phyloP scores from a whole-genome alignment of 2,329 filamentous ascomycete species.

The Rhynchosporium agropyri region DNA sequence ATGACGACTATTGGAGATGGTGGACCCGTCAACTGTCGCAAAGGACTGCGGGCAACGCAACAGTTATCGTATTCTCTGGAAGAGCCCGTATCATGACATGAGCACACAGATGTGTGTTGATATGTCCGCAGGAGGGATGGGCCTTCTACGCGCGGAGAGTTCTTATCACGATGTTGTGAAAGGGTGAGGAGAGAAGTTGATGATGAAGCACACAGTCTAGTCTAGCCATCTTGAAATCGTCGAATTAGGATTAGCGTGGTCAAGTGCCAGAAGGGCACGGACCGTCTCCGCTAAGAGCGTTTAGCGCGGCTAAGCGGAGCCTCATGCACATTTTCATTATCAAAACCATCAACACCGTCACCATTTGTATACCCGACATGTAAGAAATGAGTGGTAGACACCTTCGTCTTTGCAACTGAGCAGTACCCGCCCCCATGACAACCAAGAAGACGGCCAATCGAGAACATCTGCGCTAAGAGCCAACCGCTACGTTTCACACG shows the following conservation, averaged over 20 bases:
- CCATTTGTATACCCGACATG: no score
- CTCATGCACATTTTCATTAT: background rate
- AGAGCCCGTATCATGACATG: slow-evolving; percentile 1
- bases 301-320: background rate
- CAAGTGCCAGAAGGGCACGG: background rate
- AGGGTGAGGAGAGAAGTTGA: slow-evolving; percentile 7
- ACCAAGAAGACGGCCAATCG: no score
- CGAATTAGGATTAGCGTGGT: background rate
- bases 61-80: background rate
- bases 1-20: slow-evolving; percentile 4
- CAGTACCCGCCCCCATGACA: no score
- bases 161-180: background rate
- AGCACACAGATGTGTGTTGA: background rate
- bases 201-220: slow-evolving; percentile 1
- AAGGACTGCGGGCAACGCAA: slow-evolving; percentile 9
- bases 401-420: no score
- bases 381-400: no score
- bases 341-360: no score
- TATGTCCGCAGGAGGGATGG: background rate
- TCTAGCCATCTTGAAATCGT: slow-evolving; percentile 8
- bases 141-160: background rate
- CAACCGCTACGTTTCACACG: no score
- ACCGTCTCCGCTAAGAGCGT: background rate
- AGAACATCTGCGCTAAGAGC: no score
- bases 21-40: slow-evolving; percentile 11